phyloP scores from a whole-genome alignment of 805 yeast species.

The Candida mattraensis region DNA sequence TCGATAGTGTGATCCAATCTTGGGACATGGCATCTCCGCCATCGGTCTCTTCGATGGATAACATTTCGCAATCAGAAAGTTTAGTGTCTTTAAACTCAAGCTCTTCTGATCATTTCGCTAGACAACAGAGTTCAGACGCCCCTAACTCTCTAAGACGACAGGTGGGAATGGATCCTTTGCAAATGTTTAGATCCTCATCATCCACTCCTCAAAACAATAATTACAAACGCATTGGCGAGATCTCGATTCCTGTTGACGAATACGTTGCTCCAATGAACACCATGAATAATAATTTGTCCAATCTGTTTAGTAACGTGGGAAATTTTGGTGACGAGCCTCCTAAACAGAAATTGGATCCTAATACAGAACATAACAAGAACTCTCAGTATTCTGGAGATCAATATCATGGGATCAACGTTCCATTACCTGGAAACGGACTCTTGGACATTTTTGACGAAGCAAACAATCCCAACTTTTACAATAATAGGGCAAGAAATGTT shows the following conservation, averaged over 20 bases:
- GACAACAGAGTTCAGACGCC: constrained; percentile 9
- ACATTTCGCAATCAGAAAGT: constrained; percentile 23
- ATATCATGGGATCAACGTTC: constrained; percentile 21
- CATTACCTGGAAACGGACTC: constrained; percentile 32
- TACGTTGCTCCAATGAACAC: constrained; percentile 37
- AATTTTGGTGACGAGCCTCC: constrained; percentile 12
- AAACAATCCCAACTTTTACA: constrained; percentile 7
- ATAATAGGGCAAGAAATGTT: constrained; percentile 12
- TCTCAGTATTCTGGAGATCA: constrained; percentile 15
- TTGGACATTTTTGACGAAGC: constrained; percentile 31
- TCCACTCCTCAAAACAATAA: constrained; percentile 9
- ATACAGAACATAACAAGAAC: too few species aligned
- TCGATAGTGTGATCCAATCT: constrained; percentile 21
- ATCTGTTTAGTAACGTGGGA: constrained; percentile 24
- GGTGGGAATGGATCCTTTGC: constrained; percentile 34
- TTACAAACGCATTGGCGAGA: constrained; percentile 33
- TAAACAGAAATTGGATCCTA: too few species aligned
- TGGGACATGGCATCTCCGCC: constrained; percentile 34
- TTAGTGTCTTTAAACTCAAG: constrained; percentile 23
- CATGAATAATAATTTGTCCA: constrained; percentile 35
- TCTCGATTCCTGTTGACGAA: constrained; percentile 35
- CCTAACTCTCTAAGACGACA: constrained; percentile 26
- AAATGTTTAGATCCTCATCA: constrained; percentile 26
- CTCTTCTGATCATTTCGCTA: constrained; percentile 14
- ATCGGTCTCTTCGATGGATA: constrained; percentile 7